phyloP scores from a whole-genome alignment of 805 yeast species.

The Metschnikowia kunwiensis region DNA sequence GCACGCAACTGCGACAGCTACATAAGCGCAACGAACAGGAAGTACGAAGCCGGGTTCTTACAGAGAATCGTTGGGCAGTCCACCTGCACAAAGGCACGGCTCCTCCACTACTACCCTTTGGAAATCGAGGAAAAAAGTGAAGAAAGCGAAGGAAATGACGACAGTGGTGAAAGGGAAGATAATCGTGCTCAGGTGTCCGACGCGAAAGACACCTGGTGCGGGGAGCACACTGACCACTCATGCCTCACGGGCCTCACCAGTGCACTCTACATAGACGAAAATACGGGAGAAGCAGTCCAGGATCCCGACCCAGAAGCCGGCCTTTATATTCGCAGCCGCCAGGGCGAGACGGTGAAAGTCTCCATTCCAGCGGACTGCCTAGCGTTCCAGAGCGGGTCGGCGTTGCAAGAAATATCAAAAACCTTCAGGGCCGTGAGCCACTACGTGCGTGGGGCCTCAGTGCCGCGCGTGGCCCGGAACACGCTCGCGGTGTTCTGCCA shows the following conservation, averaged over 20 bases:
- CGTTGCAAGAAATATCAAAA: slow-evolving; percentile 49
- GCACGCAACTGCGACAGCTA: slow-evolving; percentile 54
- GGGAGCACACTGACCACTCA: slow-evolving; percentile 59
- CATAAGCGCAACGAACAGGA: slow-evolving; percentile 25
- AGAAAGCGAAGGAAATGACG: no score
- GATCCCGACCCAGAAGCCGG: slow-evolving; percentile 48
- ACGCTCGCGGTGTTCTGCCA: slow-evolving; percentile 63
- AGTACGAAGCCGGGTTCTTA: slow-evolving; percentile 37
- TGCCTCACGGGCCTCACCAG: slow-evolving; percentile 59
- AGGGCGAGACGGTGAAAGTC: slow-evolving; percentile 46
- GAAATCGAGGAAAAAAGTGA: no score
- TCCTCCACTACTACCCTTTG: slow-evolving; percentile 52
- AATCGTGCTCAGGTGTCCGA: neutral
- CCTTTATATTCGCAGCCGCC: slow-evolving; percentile 47
- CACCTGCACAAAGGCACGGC: slow-evolving; percentile 55
- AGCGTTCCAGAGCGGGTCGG: slow-evolving; percentile 61
- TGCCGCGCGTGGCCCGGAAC: slow-evolving; percentile 42
- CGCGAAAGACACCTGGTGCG: slow-evolving; percentile 51
- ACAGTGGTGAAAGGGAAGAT: no score
- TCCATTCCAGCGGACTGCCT: slow-evolving; percentile 51
- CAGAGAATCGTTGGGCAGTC: slow-evolving; percentile 46
- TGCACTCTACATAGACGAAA: slow-evolving; percentile 48
- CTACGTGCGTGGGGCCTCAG: slow-evolving; percentile 45
- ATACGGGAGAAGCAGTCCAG: slow-evolving; percentile 8
- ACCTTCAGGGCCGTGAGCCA: slow-evolving; percentile 58